These are phyloP conservation scores for Pestalotiopsis fici DNA, from an alignment of 2,329 filamentous ascomycete genomes.

Conservation along the genomic window DNA sequence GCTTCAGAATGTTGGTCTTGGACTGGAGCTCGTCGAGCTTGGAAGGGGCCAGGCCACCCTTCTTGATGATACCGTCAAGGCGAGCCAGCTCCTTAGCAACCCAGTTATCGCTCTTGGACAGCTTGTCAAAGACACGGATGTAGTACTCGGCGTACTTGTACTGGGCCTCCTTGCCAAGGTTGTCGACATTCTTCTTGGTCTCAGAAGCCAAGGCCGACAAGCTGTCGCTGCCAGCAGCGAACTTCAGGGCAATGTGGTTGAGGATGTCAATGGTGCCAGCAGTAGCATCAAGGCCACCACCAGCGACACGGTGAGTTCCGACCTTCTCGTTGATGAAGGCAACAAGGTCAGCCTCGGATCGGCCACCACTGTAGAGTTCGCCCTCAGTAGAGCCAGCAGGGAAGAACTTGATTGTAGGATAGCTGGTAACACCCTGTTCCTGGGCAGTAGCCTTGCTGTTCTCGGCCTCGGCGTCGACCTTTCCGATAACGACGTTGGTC, in stretches of 20 bases:
- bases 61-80: constrained; percentile 77
- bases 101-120: constrained; percentile 74
- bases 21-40: constrained; percentile 87
- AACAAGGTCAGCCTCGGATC: constrained; percentile 75
- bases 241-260: constrained; percentile 75
- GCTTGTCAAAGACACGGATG: constrained; percentile 85
- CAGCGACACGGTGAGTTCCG: constrained; percentile 80
- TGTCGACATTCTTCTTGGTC: constrained; percentile 69
- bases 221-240: constrained; percentile 59
- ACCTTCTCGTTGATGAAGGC: constrained; percentile 85
- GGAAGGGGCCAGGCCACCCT: constrained; percentile 80
- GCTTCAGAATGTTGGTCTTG: constrained; percentile 85
- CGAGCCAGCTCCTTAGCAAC: constrained; percentile 83
- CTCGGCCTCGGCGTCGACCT: constrained; percentile 90
- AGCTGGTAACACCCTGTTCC: constrained; percentile 78
- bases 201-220: constrained; percentile 68
- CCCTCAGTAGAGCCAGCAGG: constrained; percentile 76
- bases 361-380: constrained; percentile 73
- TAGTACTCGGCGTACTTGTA: constrained; percentile 93
- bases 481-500: constrained; percentile 80
- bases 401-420: constrained; percentile 99
- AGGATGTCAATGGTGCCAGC: constrained; percentile 83
- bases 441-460: constrained; percentile 76
- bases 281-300: constrained; percentile 75
- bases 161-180: constrained; percentile 61